Base-by-base conservation (phyloP, 2,329 filamentous ascomycete genomes). In the Fusarium equiseti region DNA sequence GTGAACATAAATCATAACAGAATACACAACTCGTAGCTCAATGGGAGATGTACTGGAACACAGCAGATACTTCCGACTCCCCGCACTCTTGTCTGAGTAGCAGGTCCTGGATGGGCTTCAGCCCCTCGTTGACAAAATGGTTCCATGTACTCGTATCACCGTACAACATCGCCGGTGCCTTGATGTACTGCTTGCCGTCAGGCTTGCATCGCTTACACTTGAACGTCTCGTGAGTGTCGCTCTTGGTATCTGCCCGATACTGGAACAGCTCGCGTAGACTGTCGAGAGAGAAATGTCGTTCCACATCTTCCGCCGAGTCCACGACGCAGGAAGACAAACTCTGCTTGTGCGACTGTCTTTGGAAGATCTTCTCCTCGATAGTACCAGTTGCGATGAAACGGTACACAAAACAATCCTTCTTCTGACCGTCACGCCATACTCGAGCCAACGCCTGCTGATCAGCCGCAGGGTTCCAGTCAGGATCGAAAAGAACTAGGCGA, bases 121-220 rank as follows among this genome's bases (percentile, higher is more conserved):
- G 81, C 1, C 89, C 91, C 6, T 90, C 88, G 75, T 97, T 98
- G 45, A 92, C 88, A 81, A 98, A 97, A 80, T 99, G 96, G 77
- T 99, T 99, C 96, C 96, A 99, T n/a, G 94, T 95, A 81, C 94
- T 98, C 24, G 96, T 98, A 77, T 99, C 96, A 55, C 96, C 96
- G 77, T 99, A 99, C 65, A 99, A 83, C 91, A 98, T 95, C 2
- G 96, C 96, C 6, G 92, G 92, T 3, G 95, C 94, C 80, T 98
- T 98, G 77, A 98, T 88, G 69, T 88, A 89, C 81, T 99, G 96
- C 66, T 87, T 91, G 1, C 95, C 95, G 75, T 97, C 93, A 2
- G 93, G 91, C 76, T 92, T 92, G 80, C 96, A 99, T 43, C 96
- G 87, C 84, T 97, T 98, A 81, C 96, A 99, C 83, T 97, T 98